Evolutionary conservation across 2,329 filamentous ascomycete species (phyloP).

Genomic region (Microascus cirrosus): DNA sequence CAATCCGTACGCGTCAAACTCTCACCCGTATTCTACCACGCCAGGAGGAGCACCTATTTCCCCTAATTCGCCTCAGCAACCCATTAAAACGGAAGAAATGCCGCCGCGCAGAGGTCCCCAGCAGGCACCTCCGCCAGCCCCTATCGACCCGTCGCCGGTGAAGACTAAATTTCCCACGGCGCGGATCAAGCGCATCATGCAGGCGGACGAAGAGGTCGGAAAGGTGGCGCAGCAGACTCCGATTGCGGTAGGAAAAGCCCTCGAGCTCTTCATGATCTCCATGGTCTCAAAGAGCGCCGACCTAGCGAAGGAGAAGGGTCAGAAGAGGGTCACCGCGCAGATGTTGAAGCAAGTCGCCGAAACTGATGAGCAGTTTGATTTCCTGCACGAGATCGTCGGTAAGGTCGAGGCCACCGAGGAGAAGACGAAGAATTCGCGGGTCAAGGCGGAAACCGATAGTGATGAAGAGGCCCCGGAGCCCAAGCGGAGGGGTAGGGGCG

Average conservation of each 20-base stretch:
- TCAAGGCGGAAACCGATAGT: slow-evolving; percentile 34
- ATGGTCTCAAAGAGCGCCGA: slow-evolving; percentile 81
- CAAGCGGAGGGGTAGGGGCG: slow-evolving; percentile 35
- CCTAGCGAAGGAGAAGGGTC: slow-evolving; percentile 70
- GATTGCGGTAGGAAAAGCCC: slow-evolving; percentile 87
- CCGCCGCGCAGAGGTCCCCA: slow-evolving; percentile 24
- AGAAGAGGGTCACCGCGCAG: slow-evolving; percentile 78
- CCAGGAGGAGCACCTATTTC: neutral
- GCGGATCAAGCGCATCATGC: slow-evolving; percentile 98
- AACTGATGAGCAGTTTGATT: slow-evolving; percentile 88
- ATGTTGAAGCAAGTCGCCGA: slow-evolving; percentile 89
- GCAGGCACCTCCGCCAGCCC: slow-evolving; percentile 22
- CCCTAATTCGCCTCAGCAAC: neutral
- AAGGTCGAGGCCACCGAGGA: slow-evolving; percentile 58
- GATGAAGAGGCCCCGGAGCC: slow-evolving; percentile 36
- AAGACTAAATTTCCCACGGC: slow-evolving; percentile 95
- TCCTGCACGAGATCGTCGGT: slow-evolving; percentile 78
- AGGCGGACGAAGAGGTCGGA: slow-evolving; percentile 95
- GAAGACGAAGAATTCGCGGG: slow-evolving; percentile 22
- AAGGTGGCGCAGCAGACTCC: slow-evolving; percentile 97
- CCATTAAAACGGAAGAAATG: slow-evolving; percentile 17
- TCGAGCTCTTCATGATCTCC: slow-evolving; percentile 96
- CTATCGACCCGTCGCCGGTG: slow-evolving; percentile 58
- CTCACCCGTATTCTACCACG: slow-evolving; percentile 5
- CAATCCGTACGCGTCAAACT: slow-evolving; percentile 9